Conservation (phyloP, 2,329 filamentous ascomycete species). For the Xylaria sp. region DNA sequence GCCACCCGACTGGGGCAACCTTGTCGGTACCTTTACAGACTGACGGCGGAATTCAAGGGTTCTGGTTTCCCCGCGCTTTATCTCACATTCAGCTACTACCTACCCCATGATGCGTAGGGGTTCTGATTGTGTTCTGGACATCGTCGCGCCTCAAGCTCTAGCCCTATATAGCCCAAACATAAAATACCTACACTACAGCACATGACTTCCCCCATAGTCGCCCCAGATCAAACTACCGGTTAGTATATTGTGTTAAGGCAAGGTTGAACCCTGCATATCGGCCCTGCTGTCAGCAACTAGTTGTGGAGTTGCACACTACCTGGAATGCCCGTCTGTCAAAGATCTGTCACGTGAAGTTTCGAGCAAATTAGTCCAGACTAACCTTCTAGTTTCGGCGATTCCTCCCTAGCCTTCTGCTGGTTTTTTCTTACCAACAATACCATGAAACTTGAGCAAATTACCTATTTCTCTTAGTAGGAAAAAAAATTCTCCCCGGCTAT, state of each 20-base stretch:
- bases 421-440: constrained; percentile 14
- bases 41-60: constrained; percentile 25
- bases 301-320: neutral
- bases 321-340: constrained; percentile 12
- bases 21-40: constrained; percentile 1
- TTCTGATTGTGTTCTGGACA: neutral
- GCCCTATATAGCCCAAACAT: neutral
- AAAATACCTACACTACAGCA: neutral
- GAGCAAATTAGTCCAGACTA: constrained; percentile 10
- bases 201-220: constrained; percentile 5
- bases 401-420: constrained; percentile 21
- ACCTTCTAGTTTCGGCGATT: constrained; percentile 16
- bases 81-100: constrained; percentile 10
- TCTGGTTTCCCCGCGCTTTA: constrained; percentile 19
- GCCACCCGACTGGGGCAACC: constrained; percentile 15
- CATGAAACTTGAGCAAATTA: neutral
- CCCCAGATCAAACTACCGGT: neutral
- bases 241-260: neutral
- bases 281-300: neutral
- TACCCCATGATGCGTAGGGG: neutral
- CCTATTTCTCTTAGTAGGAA: constrained; percentile 3
- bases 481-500: constrained; percentile 7
- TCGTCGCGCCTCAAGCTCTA: neutral
- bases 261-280: constrained; percentile 12
- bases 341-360: constrained; percentile 23